phyloP scores from a whole-genome alignment of 2,329 filamentous ascomycete genomes.

The Lecanosticta acicola region DNA sequence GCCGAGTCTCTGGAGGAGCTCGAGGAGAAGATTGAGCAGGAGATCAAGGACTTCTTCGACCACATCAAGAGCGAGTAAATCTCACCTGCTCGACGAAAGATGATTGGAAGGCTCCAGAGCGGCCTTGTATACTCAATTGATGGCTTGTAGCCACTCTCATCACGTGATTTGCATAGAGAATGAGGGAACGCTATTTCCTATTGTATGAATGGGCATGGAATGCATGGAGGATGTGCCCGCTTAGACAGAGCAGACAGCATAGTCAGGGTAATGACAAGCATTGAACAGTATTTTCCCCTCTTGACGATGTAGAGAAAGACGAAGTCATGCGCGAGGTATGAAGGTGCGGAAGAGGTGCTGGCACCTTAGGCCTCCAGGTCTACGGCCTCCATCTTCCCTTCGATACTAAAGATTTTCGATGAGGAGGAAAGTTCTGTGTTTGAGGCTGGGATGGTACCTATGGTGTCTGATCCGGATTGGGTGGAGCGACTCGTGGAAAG shows the following conservation, averaged over 20 bases:
- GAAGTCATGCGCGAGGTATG: no score
- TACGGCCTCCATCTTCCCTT: no score
- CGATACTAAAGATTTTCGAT: no score
- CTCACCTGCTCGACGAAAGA: not conserved
- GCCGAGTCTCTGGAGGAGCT: conserved; percentile 39
- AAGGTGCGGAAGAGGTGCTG: no score
- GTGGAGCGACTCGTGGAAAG: no score
- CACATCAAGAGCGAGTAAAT: conserved; percentile 20
- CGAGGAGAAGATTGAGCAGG: conserved; percentile 33
- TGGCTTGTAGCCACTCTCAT: not conserved
- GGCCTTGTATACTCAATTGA: conserved; percentile 3
- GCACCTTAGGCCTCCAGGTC: no score
- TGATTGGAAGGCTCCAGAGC: not conserved
- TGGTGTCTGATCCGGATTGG: no score
- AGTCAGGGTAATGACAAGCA: not conserved
- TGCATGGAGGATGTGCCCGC: conserved; percentile 1
- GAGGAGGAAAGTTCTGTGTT: no score
- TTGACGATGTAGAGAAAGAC: no score
- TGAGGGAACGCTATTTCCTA: conserved; percentile 1
- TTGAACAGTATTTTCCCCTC: no score
- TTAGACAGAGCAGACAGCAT: not conserved
- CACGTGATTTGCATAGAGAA: conserved; percentile 3
- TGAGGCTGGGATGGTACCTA: no score
- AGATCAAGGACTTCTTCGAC: conserved; percentile 46
- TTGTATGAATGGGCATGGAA: not conserved